Evolutionary conservation across 2,329 filamentous ascomycete species (phyloP), one percentile per base, ranked within the genome.

Genomic region (Coniochaeta hoffmannii): DNA sequence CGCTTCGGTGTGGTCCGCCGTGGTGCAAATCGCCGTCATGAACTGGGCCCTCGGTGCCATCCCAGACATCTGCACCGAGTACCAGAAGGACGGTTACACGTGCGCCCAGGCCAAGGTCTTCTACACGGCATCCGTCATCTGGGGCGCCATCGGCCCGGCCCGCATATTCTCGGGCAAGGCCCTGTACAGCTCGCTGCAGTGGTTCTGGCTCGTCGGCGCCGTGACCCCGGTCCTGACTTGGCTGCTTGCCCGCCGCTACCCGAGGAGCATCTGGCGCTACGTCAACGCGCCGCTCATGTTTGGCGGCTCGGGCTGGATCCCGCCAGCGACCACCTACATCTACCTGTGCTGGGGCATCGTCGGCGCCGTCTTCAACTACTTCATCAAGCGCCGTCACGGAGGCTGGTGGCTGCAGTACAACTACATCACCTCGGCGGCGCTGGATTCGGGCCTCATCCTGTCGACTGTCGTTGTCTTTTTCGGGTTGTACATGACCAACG

Each of bases 391-490:
- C 56, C 77, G 80, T 59, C 86, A 79, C 70, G 80, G 77, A 4
- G 86, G 84, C 32, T 90, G 87, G 87, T 90, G 87, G 87, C 74
- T 87, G 68, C 83, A 86, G 68, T 90, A 89, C 73, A 90, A 90
- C 73, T 90, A 90, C 67, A 78, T 89, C 64, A 82, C 85, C 0
- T 88, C 86, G 19, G 87, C 87, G 0, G 87, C 83, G 1, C 72
- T 90, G 35, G 87, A 90, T 67, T 81, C 80, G 51, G 87, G 87
- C 5, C 75, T 89, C 5, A 82, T 85, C 12, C 67, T 89, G 19
- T 80, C 78, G 32, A 86, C 85, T 0, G 78, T 90, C 34, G 67
- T 90, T 56, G 85, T 90, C 56, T 88, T 90, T 73, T 82, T 88
- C 61, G 78, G 83, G 1, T 71, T 90, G 28, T 82, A 83, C 55